phyloP scores from a whole-genome alignment of 768 basidiomycete species.

The Pisolithus tinctorius region DNA sequence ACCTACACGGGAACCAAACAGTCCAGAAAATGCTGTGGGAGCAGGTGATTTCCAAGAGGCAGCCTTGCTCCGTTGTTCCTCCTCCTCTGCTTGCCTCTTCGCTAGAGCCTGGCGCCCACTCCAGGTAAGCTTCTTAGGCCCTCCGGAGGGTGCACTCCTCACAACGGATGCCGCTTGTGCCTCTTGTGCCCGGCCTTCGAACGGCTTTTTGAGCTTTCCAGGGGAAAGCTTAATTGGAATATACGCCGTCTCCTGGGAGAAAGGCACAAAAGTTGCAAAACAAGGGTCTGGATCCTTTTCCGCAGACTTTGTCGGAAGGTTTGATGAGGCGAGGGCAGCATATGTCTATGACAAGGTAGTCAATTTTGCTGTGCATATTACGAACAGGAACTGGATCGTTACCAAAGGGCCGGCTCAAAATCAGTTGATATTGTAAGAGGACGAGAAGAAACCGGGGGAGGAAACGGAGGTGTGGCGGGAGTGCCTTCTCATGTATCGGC shows the following conservation, averaged over 20 bases:
- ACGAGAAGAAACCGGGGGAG: conserved; percentile 30
- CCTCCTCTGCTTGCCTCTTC: conserved; percentile 80
- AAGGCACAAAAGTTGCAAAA: not conserved
- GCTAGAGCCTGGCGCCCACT: conserved; percentile 87
- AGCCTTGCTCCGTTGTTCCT: conserved; percentile 56
- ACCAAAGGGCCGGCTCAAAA: conserved; percentile 30
- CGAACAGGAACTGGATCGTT: conserved; percentile 10
- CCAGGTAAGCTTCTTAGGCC: conserved; percentile 84
- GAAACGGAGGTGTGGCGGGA: conserved; percentile 26
- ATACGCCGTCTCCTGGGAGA: conserved; percentile 68
- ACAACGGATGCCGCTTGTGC: conserved; percentile 21
- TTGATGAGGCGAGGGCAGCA: conserved; percentile 34
- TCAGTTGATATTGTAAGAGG: conserved; percentile 41
- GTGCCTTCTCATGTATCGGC: conserved; percentile 55
- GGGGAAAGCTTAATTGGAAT: conserved; percentile 85
- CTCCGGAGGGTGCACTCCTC: conserved; percentile 21
- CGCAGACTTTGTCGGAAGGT: conserved; percentile 54
- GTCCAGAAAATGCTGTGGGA: conserved; percentile 32
- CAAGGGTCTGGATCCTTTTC: conserved; percentile 48
- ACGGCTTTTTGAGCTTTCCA: conserved; percentile 83
- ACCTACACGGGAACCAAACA: conserved; percentile 25
- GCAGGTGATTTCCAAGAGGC: conserved; percentile 40
- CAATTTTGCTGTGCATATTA: not conserved
- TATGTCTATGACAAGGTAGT: conserved; percentile 8
- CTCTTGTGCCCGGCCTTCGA: conserved; percentile 42